These are phyloP conservation scores for Curvularia hawaiiensis DNA, from an alignment of 2,329 filamentous ascomycete species.

Conservation along the genomic window DNA sequence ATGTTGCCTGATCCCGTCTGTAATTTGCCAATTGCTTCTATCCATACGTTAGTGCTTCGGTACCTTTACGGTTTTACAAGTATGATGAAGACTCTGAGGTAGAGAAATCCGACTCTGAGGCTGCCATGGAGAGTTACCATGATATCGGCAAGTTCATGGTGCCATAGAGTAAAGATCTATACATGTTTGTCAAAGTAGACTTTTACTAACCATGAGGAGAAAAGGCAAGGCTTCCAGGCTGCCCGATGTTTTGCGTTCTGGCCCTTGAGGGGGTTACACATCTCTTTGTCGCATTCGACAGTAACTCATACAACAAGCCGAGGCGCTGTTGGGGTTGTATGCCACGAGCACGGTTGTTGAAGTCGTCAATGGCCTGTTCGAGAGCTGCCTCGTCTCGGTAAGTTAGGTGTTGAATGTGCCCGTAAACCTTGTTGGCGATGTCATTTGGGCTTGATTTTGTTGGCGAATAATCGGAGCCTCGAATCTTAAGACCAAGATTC, in stretches of 20 bases:
- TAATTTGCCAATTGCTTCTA: conserved; percentile 1
- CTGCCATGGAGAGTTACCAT: neutral
- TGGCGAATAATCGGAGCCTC: conserved; percentile 30
- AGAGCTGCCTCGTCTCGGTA: conserved; percentile 22
- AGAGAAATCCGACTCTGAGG: neutral
- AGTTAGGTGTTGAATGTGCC: conserved; percentile 26
- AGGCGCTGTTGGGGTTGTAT: conserved; percentile 9
- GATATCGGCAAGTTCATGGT: no score
- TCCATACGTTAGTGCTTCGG: conserved; percentile 3
- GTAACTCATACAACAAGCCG: conserved; percentile 15
- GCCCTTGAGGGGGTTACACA: conserved; percentile 3
- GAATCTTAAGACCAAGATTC: conserved; percentile 25
- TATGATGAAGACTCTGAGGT: neutral
- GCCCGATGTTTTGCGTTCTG: conserved; percentile 8
- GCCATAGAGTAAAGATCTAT: neutral
- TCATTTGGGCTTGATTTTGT: conserved; percentile 6
- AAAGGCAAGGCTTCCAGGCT: conserved; percentile 11
- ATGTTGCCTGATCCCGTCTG: neutral
- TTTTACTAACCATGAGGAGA: conserved; percentile 19
- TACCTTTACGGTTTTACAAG: neutral
- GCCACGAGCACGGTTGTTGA: conserved; percentile 17
- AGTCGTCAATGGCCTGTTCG: conserved; percentile 21
- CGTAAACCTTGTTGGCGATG: conserved; percentile 21
- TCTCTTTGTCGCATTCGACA: conserved; percentile 12
- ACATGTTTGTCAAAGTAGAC: neutral